Conservation (phyloP, 225 moss, liverwort and hornwort genomes). For the Bryoerythrophyllum caledonicum region DNA sequence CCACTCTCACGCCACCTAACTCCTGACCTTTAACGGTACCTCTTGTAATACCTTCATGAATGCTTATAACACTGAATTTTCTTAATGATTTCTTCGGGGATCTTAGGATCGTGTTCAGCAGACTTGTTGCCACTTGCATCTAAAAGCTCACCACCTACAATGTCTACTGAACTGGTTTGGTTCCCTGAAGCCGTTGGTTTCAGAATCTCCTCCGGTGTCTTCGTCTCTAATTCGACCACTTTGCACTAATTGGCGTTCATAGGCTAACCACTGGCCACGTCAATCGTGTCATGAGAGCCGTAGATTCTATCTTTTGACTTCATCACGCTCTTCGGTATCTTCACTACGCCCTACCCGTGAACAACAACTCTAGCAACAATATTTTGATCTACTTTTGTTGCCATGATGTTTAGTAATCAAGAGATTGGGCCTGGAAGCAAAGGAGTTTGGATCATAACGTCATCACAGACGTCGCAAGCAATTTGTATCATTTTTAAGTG, state of each 20-base stretch:
- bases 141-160: not conserved
- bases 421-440: not conserved
- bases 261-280: not conserved
- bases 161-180: not conserved
- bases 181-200: not conserved
- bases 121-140: not conserved
- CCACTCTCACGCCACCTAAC: too few relatives aligned
- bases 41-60: too few relatives aligned
- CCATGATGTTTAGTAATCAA: not conserved
- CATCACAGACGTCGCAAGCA: too few relatives aligned
- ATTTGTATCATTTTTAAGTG: too few relatives aligned
- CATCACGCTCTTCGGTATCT: not conserved
- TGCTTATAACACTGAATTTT: too few relatives aligned
- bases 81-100: conserved; percentile 6
- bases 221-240: not conserved
- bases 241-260: not conserved
- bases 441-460: not conserved
- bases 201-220: conserved; percentile 10
- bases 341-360: not conserved
- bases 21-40: too few relatives aligned
- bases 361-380: conserved; percentile 10
- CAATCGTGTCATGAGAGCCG: not conserved
- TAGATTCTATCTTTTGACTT: not conserved
- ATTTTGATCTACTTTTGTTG: not conserved
- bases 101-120: not conserved